Conservation (phyloP, 164 flowering plant genomes). For the Warburgia ugandensis region DNA sequence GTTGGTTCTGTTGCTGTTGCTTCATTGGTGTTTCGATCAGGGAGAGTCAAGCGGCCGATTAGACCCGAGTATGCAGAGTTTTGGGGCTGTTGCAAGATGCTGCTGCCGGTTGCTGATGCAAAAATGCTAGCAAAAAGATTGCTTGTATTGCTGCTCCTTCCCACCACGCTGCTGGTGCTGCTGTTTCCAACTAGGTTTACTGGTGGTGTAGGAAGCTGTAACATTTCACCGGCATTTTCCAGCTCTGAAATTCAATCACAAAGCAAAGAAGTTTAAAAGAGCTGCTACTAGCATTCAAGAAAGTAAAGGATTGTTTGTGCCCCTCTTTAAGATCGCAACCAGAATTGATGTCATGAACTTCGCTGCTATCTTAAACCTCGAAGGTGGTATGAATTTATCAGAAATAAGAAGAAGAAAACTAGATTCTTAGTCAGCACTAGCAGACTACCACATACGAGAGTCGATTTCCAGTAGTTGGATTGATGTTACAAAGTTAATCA, state of each 20-base stretch:
- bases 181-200: constrained; percentile 9
- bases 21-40: constrained; percentile 14
- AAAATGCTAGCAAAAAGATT: constrained; percentile 47
- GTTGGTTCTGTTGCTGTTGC: constrained; percentile 6
- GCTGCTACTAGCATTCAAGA: background rate
- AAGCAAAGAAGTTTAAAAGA: background rate
- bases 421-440: too few species aligned
- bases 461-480: too few species aligned
- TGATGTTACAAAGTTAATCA: too few species aligned
- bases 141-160: constrained; percentile 15
- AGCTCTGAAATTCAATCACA: constrained; percentile 20
- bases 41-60: constrained; percentile 20
- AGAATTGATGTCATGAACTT: too few species aligned
- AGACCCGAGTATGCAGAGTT: constrained; percentile 26
- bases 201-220: constrained; percentile 11
- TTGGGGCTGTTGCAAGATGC: constrained; percentile 8
- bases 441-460: too few species aligned
- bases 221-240: constrained; percentile 20
- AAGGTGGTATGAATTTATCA: too few species aligned
- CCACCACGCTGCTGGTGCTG: constrained; percentile 1
- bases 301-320: too few species aligned
- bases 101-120: constrained; percentile 26
- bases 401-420: constrained; percentile 1
- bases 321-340: too few species aligned
- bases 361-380: too few species aligned